Evolutionary conservation across 179 eudicot species (phyloP), one percentile per base, ranked within the genome.

Genomic region (Beta macrorhiza): DNA sequence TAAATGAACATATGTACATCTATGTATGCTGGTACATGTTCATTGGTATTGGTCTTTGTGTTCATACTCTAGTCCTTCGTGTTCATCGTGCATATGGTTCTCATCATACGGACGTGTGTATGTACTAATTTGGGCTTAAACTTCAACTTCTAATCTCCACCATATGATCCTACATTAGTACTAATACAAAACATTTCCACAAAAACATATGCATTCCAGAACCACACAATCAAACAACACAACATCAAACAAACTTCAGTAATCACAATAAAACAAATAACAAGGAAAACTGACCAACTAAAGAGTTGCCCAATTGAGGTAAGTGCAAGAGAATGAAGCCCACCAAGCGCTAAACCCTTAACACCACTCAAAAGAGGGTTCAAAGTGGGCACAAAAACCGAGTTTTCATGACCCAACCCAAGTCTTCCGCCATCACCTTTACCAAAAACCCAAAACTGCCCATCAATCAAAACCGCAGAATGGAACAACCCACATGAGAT

Each of bases 401-500:
- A 16, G 55, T 91, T 61, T 84, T 95, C 99, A 49, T 93, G 89
- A 29, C 91, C 98, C 20, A 92, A 74, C 72, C 99, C 99, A 15
- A 95, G 84, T 13, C 99, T 81, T 4, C 99, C 99, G 4, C 98
- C 99, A 61, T 95, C 99, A 10, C 99, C 99, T 82, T 95, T 95
- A 0, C 99, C 99, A 98, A 98, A 95, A 82, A 95, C 83, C 97
- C 98, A 95, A 5, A 91, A 42, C 82, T 81, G 78, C 42, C 97
- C 96, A 79, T 90, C 90, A 32, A 92, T 87, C 73, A 91, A 7
- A 76, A 87, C 80, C 14, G 92, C 89, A 20, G 98, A 95, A 78
- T 95, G 99, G 76, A 95, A 95, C 79, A 95, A 64, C 74, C 99
- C 99, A 75, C 91, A 90, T 10, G 96, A 89, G 22, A 94, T 85